Percentiles rank a stretch among this genome's conserved stretches.
phyloP scores from a whole-genome alignment of 2,329 filamentous ascomycete species.

The Paraphaeosphaeria sporulosa region DNA sequence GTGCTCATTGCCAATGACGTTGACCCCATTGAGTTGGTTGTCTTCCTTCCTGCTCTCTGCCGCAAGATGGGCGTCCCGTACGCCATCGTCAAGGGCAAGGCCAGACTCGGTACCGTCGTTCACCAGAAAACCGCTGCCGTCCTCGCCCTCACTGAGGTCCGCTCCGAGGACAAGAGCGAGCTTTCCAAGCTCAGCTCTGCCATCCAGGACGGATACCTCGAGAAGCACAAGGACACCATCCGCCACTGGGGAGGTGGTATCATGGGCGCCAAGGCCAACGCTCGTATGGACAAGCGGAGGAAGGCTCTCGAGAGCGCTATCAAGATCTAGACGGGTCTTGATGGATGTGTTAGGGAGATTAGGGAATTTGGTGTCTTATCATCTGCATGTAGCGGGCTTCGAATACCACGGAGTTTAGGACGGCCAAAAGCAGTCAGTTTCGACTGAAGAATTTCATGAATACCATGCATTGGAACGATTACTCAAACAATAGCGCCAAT shows the following conservation, averaged over 20 bases:
- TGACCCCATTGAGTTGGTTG: slow-evolving; percentile 98
- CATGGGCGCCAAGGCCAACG: slow-evolving; percentile 94
- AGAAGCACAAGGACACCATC: slow-evolving; percentile 91
- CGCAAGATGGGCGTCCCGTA: slow-evolving; percentile 99
- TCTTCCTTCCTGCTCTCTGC: slow-evolving; percentile 99
- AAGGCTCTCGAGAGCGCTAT: slow-evolving; percentile 94
- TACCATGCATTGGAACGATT: slow-evolving; percentile 41
- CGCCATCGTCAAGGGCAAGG: slow-evolving; percentile 99
- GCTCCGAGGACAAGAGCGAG: slow-evolving; percentile 97
- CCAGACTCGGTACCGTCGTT: slow-evolving; percentile 95
- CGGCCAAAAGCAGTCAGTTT: slow-evolving; percentile 46
- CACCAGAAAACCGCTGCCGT: slow-evolving; percentile 99
- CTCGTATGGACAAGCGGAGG: slow-evolving; percentile 81
- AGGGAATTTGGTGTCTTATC: slow-evolving; percentile 49
- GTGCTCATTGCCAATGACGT: slow-evolving; percentile 99
- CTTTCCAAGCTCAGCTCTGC: slow-evolving; percentile 94
- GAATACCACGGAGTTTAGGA: slow-evolving; percentile 51
- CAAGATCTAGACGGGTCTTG: slow-evolving; percentile 80
- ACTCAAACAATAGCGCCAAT: slow-evolving; percentile 14
- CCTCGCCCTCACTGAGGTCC: slow-evolving; percentile 94
- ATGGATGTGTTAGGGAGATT: slow-evolving; percentile 32
- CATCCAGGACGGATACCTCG: slow-evolving; percentile 97
- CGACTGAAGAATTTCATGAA: slow-evolving; percentile 38
- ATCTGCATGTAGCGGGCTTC: slow-evolving; percentile 50
- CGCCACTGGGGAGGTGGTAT: slow-evolving; percentile 99